These are phyloP conservation scores for Erodium moschatum DNA, from an alignment of 441 rosid species.

Conservation along the genomic window DNA sequence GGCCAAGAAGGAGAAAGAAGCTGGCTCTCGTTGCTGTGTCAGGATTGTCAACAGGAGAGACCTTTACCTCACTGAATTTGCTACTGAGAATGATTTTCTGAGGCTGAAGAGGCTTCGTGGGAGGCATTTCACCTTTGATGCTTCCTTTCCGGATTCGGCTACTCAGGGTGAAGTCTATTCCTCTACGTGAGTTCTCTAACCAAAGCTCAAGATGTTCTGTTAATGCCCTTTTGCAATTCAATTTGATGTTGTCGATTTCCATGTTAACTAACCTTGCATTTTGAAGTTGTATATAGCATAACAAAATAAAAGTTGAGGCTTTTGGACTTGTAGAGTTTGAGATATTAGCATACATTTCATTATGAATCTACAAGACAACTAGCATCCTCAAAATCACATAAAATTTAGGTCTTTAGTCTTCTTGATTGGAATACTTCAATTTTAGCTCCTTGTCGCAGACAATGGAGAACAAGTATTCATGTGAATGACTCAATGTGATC, in stretches of 20 bases:
- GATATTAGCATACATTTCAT: not conserved
- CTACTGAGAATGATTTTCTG: slow-evolving; percentile 69
- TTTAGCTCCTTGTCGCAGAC: no score
- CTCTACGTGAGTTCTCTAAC: slow-evolving; percentile 56
- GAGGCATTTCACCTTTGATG: slow-evolving; percentile 77
- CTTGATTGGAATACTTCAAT: no score
- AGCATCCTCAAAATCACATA: not conserved
- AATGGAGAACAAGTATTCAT: no score
- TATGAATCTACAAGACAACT: not conserved
- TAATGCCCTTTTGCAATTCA: no score
- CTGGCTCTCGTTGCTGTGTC: slow-evolving; percentile 66
- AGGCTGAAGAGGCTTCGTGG: slow-evolving; percentile 83
- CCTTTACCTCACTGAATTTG: slow-evolving; percentile 73
- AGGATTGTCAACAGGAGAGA: slow-evolving; percentile 70
- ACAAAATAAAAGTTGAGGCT: not conserved
- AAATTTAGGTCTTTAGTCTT: no score
- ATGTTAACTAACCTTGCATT: not conserved
- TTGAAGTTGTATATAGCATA: not conserved
- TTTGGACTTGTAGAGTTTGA: not conserved
- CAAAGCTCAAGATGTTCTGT: not conserved
- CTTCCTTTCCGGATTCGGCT: slow-evolving; percentile 68
- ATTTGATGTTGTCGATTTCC: not conserved
- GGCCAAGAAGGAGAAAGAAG: slow-evolving; percentile 82
- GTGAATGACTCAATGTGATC: no score
- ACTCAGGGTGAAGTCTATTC: slow-evolving; percentile 77